A percentile compares a stretch with the other conserved stretches of the same genome.
Evolutionary conservation across 164 flowering plant species (phyloP).

Genomic region (Aristolochia fimbriata): DNA sequence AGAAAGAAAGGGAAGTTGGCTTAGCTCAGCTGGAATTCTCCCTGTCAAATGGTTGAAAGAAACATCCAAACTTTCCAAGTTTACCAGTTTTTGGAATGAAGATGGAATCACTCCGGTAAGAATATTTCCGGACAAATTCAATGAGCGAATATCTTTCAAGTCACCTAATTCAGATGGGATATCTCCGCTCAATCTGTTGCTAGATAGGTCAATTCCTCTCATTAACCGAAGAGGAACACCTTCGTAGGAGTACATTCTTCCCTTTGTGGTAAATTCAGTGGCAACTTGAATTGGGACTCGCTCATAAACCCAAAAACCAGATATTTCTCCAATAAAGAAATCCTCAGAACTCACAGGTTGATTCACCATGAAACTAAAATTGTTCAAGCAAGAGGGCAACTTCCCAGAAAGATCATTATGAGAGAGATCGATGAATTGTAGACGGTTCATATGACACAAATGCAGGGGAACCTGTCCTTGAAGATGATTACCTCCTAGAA

Average conservation of each 20-base stretch:
- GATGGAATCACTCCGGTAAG: neutral
- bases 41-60: constrained; percentile 4
- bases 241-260: neutral
- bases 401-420: constrained; percentile 1
- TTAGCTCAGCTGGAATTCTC: neutral
- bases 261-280: neutral
- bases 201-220: constrained; percentile 7
- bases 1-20: constrained; percentile 6
- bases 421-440: constrained; percentile 2
- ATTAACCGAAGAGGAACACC: constrained; percentile 4
- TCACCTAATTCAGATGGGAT: constrained; percentile 6
- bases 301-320: no score
- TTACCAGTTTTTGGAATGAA: constrained; percentile 1
- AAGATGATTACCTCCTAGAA: neutral
- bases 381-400: constrained; percentile 7
- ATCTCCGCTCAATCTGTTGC: constrained; percentile 4
- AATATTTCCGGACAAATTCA: constrained; percentile 5
- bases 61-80: constrained; percentile 8
- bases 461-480: neutral
- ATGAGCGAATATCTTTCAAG: constrained; percentile 2
- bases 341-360: neutral
- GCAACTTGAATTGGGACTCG: neutral
- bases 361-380: constrained; percentile 1
- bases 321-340: neutral
- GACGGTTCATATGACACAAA: neutral